phyloP scores from a whole-genome alignment of 2,329 filamentous ascomycete genomes.

The Rutstroemia sp. region DNA sequence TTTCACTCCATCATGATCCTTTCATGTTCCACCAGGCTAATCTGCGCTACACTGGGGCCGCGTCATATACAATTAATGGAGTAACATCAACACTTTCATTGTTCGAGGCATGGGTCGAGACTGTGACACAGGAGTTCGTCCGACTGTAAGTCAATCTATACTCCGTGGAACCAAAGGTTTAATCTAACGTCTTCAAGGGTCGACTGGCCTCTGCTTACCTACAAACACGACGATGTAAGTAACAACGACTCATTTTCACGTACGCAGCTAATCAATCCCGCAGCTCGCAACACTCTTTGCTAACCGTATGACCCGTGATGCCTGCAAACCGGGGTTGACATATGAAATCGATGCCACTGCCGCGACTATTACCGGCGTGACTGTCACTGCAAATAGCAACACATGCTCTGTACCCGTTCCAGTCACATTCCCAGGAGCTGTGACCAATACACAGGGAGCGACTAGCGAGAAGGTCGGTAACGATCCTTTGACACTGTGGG shows the following conservation, averaged over 20 bases:
- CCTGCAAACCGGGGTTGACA: conserved; percentile 15
- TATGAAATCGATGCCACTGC: conserved; percentile 12
- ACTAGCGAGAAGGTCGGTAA: conserved; percentile 41
- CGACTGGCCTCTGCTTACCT: conserved; percentile 45
- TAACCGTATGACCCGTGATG: conserved; percentile 34
- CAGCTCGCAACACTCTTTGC: conserved; percentile 33
- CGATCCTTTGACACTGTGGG: conserved; percentile 45
- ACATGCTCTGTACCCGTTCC: conserved; percentile 20
- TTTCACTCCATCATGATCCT: conserved; percentile 37
- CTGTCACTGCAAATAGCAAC: conserved; percentile 35
- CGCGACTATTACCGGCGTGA: conserved; percentile 19
- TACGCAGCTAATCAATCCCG: conserved; percentile 5
- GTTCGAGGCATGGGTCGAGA: conserved; percentile 9
- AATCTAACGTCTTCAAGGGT: conserved; percentile 8
- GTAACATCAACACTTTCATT: conserved; percentile 5
- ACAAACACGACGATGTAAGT: conserved; percentile 49
- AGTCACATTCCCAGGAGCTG: conserved; percentile 30
- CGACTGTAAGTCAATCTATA: conserved; percentile 7
- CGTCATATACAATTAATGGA: conserved; percentile 9
- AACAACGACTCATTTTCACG: background rate
- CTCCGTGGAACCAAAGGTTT: background rate
- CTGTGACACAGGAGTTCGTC: conserved; percentile 7
- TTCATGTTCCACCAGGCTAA: conserved; percentile 43
- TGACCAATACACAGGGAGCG: conserved; percentile 15
- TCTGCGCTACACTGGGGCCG: conserved; percentile 4